Evolutionary conservation across 2,329 filamentous ascomycete species (phyloP).

Genomic region (Kalmusia sp.): DNA sequence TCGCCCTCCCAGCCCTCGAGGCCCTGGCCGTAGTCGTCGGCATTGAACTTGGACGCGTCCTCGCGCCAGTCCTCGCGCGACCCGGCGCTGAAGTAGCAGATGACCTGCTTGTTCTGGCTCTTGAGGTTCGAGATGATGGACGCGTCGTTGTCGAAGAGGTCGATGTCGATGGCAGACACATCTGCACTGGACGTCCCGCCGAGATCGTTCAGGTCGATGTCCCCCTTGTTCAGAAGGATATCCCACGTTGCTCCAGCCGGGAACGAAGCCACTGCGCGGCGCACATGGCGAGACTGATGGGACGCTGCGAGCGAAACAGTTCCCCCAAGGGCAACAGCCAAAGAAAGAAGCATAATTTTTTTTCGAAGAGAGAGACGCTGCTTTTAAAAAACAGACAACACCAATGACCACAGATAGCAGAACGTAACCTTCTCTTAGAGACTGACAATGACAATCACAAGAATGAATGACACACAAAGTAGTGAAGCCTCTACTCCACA

Average conservation of each 20-base stretch:
- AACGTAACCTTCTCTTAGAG: no score
- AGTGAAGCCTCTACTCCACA: neutral
- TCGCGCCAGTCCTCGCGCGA: constrained; percentile 68
- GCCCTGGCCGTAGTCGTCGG: constrained; percentile 53
- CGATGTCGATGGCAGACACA: constrained; percentile 62
- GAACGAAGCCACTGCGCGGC: constrained; percentile 15
- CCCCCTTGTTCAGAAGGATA: constrained; percentile 20
- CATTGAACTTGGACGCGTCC: constrained; percentile 49
- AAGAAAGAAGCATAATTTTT: neutral
- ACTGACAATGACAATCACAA: no score
- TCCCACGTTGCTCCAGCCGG: constrained; percentile 23
- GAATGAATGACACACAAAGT: neutral
- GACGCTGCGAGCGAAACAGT: constrained; percentile 10
- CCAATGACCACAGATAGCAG: no score
- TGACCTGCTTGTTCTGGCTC: constrained; percentile 62
- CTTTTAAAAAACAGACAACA: neutral
- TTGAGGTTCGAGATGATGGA: constrained; percentile 52
- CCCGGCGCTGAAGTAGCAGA: constrained; percentile 78
- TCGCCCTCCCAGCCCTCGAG: constrained; percentile 71
- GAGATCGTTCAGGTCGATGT: constrained; percentile 6
- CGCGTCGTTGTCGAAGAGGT: constrained; percentile 61
- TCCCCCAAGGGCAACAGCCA: constrained; percentile 12
- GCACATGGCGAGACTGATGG: constrained; percentile 6
- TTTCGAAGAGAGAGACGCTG: no score
- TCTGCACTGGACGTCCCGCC: constrained; percentile 28